phyloP scores from a whole-genome alignment of 2,329 filamentous ascomycete genomes.

The Aspergillus pseudotamarii region DNA sequence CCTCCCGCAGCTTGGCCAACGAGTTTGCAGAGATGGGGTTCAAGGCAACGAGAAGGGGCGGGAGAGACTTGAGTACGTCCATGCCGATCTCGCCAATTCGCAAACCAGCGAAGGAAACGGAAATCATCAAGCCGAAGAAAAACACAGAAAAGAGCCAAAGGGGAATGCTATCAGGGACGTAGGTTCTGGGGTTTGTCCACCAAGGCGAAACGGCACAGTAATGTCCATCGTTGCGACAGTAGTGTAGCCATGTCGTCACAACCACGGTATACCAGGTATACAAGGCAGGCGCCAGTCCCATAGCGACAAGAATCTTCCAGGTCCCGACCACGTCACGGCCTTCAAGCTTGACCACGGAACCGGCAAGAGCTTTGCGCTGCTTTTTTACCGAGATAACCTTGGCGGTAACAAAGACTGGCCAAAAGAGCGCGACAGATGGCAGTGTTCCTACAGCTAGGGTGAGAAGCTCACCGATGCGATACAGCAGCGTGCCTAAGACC shows the following conservation, averaged over 20 bases:
- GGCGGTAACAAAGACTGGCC: conserved; percentile 81
- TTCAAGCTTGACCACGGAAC: conserved; percentile 84
- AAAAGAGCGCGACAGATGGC: conserved; percentile 83
- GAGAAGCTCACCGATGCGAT: conserved; percentile 75
- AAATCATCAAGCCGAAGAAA: conserved; percentile 79
- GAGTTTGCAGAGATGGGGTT: conserved; percentile 83
- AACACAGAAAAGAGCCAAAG: conserved; percentile 74
- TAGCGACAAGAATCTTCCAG: conserved; percentile 86
- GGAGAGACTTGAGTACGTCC: conserved; percentile 95
- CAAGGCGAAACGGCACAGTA: neutral
- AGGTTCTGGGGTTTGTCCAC: conserved; percentile 65
- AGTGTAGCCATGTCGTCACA: conserved; percentile 75
- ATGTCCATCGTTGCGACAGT: conserved; percentile 58
- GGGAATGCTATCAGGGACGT: conserved; percentile 74
- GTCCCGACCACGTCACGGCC: conserved; percentile 89
- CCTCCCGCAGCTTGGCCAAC: conserved; percentile 73
- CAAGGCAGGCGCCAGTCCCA: conserved; percentile 78
- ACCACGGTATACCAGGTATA: conserved; percentile 79
- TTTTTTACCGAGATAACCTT: conserved; percentile 82
- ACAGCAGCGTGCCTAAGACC: conserved; percentile 64
- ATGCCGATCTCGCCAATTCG: conserved; percentile 96
- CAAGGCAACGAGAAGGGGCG: conserved; percentile 82
- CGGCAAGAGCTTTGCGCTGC: conserved; percentile 79
- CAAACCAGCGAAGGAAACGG: conserved; percentile 87
- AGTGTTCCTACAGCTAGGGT: conserved; percentile 79